A percentile compares a stretch with the other conserved stretches of the same genome.
Evolutionary conservation across 768 basidiomycete species (phyloP).

Genomic region (Fistulinella prunicolor): DNA sequence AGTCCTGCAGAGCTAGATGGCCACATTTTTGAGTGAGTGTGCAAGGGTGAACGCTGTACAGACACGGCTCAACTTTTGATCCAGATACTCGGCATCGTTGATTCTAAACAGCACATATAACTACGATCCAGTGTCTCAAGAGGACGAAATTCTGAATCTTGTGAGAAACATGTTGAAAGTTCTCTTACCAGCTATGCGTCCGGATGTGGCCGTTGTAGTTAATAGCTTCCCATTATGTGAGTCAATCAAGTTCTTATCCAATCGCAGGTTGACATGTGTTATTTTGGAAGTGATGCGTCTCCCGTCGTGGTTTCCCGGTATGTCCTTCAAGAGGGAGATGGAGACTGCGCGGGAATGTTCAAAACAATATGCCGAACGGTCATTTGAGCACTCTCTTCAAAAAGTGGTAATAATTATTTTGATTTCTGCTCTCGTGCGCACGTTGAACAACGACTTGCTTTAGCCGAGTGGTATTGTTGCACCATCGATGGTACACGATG

Average conservation of each 20-base stretch:
- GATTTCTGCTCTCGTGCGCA: background rate
- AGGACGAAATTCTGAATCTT: background rate
- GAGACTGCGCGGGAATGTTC: background rate
- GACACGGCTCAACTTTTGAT: background rate
- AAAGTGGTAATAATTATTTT: background rate
- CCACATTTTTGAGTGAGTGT: background rate
- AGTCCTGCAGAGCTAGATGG: background rate
- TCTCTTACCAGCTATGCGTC: background rate
- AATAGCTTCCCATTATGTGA: background rate
- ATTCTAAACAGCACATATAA: slow-evolving; percentile 1
- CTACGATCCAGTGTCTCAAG: background rate
- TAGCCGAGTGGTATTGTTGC: background rate
- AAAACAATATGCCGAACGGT: background rate
- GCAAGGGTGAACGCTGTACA: background rate
- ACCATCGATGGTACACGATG: slow-evolving; percentile 2
- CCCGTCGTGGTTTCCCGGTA: slow-evolving; percentile 9
- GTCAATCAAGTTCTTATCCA: background rate
- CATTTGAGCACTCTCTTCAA: slow-evolving; percentile 1
- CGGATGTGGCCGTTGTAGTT: background rate
- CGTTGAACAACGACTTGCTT: background rate
- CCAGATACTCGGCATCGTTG: background rate
- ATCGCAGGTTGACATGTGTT: too few species aligned
- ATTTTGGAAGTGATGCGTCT: background rate
- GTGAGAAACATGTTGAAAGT: background rate
- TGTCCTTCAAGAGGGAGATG: slow-evolving; percentile 6